Evolutionary conservation across 352 stramenopile genomes (phyloP).

Genomic region (Pythium rishiriense): DNA sequence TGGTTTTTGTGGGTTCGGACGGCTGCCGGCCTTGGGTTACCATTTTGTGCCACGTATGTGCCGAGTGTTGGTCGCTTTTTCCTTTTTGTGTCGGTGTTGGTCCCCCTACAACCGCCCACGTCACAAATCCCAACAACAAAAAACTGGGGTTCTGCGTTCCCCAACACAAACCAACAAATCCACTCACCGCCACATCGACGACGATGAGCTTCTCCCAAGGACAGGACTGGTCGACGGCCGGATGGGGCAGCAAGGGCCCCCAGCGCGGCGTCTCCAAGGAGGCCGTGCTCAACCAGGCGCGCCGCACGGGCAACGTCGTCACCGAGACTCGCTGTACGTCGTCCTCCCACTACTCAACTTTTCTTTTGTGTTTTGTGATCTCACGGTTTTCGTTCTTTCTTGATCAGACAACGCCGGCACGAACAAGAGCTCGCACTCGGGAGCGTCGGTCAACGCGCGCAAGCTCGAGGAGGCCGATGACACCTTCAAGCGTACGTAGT

Average conservation of each 20-base stretch:
- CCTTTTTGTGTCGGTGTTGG: slow-evolving; percentile 16
- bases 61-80: slow-evolving; percentile 26
- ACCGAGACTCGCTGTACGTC: slow-evolving; percentile 76
- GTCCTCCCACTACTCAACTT: not conserved
- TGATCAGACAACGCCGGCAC: slow-evolving; percentile 56
- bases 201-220: slow-evolving; percentile 63
- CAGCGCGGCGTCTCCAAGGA: slow-evolving; percentile 62
- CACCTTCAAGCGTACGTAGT: slow-evolving; percentile 82
- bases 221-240: slow-evolving; percentile 76
- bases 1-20: not conserved
- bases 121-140: slow-evolving; percentile 6
- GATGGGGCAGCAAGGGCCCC: slow-evolving; percentile 73
- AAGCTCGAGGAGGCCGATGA: slow-evolving; percentile 92
- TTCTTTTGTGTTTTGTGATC: not conserved
- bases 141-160: not conserved
- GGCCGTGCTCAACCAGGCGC: slow-evolving; percentile 69
- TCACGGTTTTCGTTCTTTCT: not conserved
- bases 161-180: slow-evolving; percentile 15
- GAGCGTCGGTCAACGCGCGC: slow-evolving; percentile 78
- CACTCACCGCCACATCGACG: slow-evolving; percentile 6
- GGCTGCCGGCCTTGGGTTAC: slow-evolving; percentile 7
- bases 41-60: slow-evolving; percentile 20
- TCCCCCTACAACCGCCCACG: slow-evolving; percentile 1
- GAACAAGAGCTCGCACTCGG: slow-evolving; percentile 88
- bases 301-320: slow-evolving; percentile 66